Percentiles rank a stretch among this genome's conserved stretches.
Evolutionary conservation across 805 yeast genomes (phyloP).

Genomic region (Wickerhamiella cacticola): DNA sequence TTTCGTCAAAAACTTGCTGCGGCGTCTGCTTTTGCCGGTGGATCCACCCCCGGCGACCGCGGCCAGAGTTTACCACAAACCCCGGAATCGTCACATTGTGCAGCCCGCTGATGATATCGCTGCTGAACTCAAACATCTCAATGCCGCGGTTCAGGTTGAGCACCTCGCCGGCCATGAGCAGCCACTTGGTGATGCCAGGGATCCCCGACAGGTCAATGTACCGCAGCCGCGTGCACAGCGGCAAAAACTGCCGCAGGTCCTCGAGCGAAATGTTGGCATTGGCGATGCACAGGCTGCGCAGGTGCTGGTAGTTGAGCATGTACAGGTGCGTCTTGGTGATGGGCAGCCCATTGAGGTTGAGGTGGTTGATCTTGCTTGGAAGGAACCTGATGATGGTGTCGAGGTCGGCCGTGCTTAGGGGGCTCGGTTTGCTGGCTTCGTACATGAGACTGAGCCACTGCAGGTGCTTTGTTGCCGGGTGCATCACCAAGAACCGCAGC

Average conservation of each 20-base stretch:
- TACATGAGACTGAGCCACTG: slow-evolving; percentile 58
- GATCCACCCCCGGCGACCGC: slow-evolving; percentile 76
- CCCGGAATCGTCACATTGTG: slow-evolving; percentile 27
- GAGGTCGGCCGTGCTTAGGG: slow-evolving; percentile 40
- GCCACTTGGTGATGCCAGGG: slow-evolving; percentile 47
- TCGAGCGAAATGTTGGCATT: slow-evolving; percentile 23
- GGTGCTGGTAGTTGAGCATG: slow-evolving; percentile 24
- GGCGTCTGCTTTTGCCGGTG: slow-evolving; percentile 27
- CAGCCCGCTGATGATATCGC: slow-evolving; percentile 23
- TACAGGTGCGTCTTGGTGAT: slow-evolving; percentile 32
- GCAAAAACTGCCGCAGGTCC: slow-evolving; percentile 22
- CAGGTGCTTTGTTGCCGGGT: slow-evolving; percentile 50
- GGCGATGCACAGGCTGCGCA: slow-evolving; percentile 28
- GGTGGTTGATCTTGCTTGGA: slow-evolving; percentile 34
- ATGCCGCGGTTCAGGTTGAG: slow-evolving; percentile 39
- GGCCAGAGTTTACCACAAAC: slow-evolving; percentile 32
- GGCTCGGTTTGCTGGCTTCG: slow-evolving; percentile 50
- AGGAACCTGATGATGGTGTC: slow-evolving; percentile 36
- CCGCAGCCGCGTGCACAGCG: slow-evolving; percentile 30
- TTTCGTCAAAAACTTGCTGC: not conserved
- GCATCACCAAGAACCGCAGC: slow-evolving; percentile 54
- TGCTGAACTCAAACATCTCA: slow-evolving; percentile 48
- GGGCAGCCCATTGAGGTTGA: slow-evolving; percentile 58
- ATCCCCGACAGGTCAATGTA: slow-evolving; percentile 59
- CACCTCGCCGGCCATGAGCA: slow-evolving; percentile 39